phyloP scores from a whole-genome alignment of 164 flowering plant genomes.

The Vitis rupestris region DNA sequence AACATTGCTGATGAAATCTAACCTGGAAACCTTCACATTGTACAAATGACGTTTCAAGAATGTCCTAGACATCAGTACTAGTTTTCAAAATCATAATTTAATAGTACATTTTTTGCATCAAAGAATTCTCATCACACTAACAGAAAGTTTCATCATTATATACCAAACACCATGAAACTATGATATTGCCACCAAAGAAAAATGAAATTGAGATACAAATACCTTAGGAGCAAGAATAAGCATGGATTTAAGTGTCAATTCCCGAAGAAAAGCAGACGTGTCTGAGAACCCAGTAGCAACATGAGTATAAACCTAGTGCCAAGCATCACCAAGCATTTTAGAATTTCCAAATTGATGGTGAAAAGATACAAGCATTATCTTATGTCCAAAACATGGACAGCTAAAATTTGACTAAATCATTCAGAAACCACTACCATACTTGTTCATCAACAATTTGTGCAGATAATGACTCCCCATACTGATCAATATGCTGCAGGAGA shows the following conservation, averaged over 20 bases:
- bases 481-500: conserved; percentile 93
- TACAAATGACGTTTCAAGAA: no score
- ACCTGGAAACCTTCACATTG: no score
- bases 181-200: background rate
- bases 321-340: conserved; percentile 21
- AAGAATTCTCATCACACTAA: background rate
- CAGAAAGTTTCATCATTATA: background rate
- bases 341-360: conserved; percentile 12
- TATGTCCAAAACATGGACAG: background rate
- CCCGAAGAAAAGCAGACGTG: conserved; percentile 90
- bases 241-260: conserved; percentile 95
- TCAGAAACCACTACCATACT: conserved; percentile 39
- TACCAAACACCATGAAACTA: background rate
- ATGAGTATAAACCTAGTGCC: conserved; percentile 81
- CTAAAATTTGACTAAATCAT: background rate
- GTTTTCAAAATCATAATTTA: no score
- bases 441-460: conserved; percentile 94
- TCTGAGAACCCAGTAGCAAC: conserved; percentile 94
- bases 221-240: conserved; percentile 98
- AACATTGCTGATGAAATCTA: no score
- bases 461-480: conserved; percentile 90
- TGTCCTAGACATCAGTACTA: no score
- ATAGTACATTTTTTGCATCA: no score
- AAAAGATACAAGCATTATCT: background rate
- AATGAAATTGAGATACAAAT: conserved; percentile 9